Conservation (phyloP, 2,329 filamentous ascomycete genomes). For the Fusarium mexicanum region DNA sequence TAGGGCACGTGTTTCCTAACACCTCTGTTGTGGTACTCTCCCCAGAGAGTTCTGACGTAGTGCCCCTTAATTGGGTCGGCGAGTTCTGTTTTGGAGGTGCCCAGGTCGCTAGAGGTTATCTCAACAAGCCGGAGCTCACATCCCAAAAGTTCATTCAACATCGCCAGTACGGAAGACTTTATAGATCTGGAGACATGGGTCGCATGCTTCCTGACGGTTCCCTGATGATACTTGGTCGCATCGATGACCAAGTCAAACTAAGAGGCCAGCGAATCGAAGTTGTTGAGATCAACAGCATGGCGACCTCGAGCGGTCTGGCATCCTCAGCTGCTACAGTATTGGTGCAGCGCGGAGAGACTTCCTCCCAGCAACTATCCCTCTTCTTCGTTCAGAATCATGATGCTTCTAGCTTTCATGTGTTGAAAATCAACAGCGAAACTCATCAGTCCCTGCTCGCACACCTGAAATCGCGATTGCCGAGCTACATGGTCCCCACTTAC, state of each 20-base stretch:
- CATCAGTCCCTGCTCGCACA: constrained; percentile 62
- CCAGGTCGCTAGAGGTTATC: constrained; percentile 80
- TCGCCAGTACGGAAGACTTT: constrained; percentile 74
- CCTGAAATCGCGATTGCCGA: constrained; percentile 67
- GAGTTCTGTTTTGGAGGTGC: constrained; percentile 89
- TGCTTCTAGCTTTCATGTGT: constrained; percentile 45
- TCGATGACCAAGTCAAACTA: constrained; percentile 85
- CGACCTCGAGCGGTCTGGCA: constrained; percentile 63
- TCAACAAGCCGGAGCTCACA: constrained; percentile 72
- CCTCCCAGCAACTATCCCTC: constrained; percentile 66
- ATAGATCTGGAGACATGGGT: constrained; percentile 84
- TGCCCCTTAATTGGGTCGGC: constrained; percentile 78
- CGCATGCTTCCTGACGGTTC: constrained; percentile 81
- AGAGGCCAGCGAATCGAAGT: constrained; percentile 84
- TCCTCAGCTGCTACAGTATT: constrained; percentile 73
- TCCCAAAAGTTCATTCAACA: constrained; percentile 75
- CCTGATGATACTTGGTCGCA: constrained; percentile 75
- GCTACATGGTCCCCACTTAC: constrained; percentile 82
- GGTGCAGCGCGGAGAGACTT: constrained; percentile 51
- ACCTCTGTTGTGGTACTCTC: constrained; percentile 76
- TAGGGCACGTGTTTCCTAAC: constrained; percentile 79
- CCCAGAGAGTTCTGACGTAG: constrained; percentile 55
- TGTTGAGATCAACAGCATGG: constrained; percentile 73
- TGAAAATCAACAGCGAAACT: constrained; percentile 49
- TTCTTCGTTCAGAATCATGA: constrained; percentile 69